These are phyloP conservation scores for Sclerospora graminicola DNA, from an alignment of 352 stramenopile species.

Conservation along the genomic window DNA sequence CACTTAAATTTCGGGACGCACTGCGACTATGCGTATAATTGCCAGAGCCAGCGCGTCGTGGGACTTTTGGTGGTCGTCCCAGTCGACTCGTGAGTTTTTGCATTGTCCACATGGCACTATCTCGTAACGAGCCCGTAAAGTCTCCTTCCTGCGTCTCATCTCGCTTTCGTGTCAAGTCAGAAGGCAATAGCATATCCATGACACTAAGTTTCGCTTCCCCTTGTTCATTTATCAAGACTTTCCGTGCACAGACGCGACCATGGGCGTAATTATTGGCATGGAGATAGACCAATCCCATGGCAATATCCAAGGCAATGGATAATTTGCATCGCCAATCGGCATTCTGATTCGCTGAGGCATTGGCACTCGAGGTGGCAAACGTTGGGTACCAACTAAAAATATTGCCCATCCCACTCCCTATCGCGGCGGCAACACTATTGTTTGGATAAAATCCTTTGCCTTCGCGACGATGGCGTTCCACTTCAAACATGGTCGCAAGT, in stretches of 20 bases:
- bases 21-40: neutral
- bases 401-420: constrained; percentile 32
- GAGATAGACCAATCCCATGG: constrained; percentile 71
- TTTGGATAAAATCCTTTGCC: constrained; percentile 36
- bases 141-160: constrained; percentile 13
- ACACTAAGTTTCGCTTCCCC: constrained; percentile 70
- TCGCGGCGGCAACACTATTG: constrained; percentile 19
- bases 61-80: constrained; percentile 2
- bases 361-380: constrained; percentile 20
- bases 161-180: constrained; percentile 6
- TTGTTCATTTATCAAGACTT: constrained; percentile 64
- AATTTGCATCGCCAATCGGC: constrained; percentile 63
- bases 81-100: constrained; percentile 22
- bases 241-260: constrained; percentile 43
- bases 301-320: constrained; percentile 65
- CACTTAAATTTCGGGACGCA: too few species aligned
- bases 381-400: constrained; percentile 50
- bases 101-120: constrained; percentile 35
- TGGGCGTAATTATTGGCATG: constrained; percentile 55
- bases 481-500: constrained; percentile 44
- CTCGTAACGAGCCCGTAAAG: constrained; percentile 32
- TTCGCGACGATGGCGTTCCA: constrained; percentile 44
- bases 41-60: constrained; percentile 3
- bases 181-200: constrained; percentile 42
- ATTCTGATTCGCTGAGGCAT: constrained; percentile 32